phyloP scores from a whole-genome alignment of 805 yeast genomes.

The Lachancea nothofagi region DNA sequence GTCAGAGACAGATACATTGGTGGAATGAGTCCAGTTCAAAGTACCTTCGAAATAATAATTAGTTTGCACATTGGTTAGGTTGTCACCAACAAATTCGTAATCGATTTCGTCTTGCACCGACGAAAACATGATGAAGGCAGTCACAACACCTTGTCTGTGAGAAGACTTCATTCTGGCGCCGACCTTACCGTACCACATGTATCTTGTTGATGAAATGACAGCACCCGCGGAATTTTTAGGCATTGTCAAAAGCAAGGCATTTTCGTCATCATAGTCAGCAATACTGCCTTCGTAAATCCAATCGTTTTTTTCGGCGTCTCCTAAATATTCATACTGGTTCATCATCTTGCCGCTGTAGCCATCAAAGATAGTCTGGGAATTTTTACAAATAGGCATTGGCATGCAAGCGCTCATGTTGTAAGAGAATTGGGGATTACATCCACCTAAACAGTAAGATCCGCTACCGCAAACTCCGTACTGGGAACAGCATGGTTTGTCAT shows the following conservation, averaged over 20 bases:
- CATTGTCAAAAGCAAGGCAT: conserved; percentile 65
- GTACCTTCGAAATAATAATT: conserved; percentile 77
- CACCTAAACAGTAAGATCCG: conserved; percentile 71
- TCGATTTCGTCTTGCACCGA: conserved; percentile 89
- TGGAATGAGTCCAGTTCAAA: conserved; percentile 51
- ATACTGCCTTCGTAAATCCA: conserved; percentile 65
- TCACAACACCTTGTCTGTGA: conserved; percentile 70
- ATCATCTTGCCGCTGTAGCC: conserved; percentile 31
- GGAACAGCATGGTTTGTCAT: conserved; percentile 77
- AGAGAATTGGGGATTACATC: conserved; percentile 77
- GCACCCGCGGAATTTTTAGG: conserved; percentile 71
- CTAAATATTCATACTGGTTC: conserved; percentile 46
- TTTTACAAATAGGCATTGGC: conserved; percentile 75
- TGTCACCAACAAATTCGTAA: conserved; percentile 77
- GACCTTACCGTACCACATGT: conserved; percentile 84
- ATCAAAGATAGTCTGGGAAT: conserved; percentile 40
- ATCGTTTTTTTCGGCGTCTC: conserved; percentile 59
- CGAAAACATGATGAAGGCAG: conserved; percentile 76
- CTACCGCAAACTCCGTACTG: conserved; percentile 76
- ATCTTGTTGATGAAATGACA: conserved; percentile 71
- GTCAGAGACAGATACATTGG: conserved; percentile 35
- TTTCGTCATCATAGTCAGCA: conserved; percentile 44
- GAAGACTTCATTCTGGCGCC: conserved; percentile 67
- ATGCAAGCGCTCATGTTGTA: conserved; percentile 60
- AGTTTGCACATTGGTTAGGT: conserved; percentile 60